phyloP scores from a whole-genome alignment of 768 basidiomycete species.

The Calocybe indica region DNA sequence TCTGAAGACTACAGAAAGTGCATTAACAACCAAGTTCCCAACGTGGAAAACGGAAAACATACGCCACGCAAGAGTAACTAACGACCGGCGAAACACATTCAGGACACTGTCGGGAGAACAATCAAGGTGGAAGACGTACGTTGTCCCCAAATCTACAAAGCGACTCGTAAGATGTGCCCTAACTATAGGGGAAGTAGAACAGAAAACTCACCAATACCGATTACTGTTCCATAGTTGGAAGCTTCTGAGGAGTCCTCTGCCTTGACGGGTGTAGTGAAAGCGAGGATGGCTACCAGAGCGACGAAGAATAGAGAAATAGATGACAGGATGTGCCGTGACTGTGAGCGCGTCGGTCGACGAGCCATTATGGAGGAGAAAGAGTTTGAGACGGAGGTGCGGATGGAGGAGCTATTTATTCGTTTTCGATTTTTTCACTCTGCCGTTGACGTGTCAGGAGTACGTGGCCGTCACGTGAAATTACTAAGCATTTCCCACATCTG shows the following conservation, averaged over 20 bases:
- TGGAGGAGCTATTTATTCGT: conserved; percentile 1
- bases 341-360: conserved; percentile 51
- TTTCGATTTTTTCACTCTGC: background rate
- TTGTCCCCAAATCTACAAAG: conserved; percentile 80
- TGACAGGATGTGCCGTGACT: conserved; percentile 48
- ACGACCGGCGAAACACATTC: conserved; percentile 17
- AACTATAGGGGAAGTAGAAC: background rate
- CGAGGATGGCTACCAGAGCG: conserved; percentile 65
- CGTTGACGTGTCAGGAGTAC: conserved; percentile 1
- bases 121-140: conserved; percentile 35
- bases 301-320: conserved; percentile 57
- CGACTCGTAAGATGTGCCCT: conserved; percentile 4
- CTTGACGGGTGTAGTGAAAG: conserved; percentile 56
- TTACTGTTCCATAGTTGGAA: conserved; percentile 85
- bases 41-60: conserved; percentile 20
- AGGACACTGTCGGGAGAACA: background rate
- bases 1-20: conserved; percentile 55
- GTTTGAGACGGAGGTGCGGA: background rate
- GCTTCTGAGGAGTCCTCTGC: conserved; percentile 53
- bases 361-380: conserved; percentile 31
- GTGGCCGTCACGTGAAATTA: background rate
- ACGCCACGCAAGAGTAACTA: conserved; percentile 97
- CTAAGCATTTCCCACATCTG: too few relatives aligned
- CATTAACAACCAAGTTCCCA: background rate
- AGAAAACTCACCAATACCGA: conserved; percentile 74